phyloP scores from a whole-genome alignment of 2,329 filamentous ascomycete species.

The Apiospora malaysiana region DNA sequence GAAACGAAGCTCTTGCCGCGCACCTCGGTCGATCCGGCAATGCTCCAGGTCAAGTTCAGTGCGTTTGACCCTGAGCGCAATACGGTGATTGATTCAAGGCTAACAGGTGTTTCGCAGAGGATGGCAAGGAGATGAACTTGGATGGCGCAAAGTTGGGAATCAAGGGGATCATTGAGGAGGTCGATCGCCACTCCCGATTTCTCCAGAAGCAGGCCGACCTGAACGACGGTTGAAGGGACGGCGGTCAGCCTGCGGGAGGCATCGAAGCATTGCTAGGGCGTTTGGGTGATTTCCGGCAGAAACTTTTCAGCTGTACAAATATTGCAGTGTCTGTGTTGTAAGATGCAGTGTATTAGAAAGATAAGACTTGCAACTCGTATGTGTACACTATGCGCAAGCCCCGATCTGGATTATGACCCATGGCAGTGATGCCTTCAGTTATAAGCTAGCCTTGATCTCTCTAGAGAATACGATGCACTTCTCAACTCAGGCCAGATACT shows the following conservation, averaged over 20 bases:
- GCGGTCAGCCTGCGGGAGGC: background rate
- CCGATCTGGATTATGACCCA: background rate
- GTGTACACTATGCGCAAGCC: background rate
- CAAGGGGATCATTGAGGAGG: constrained; percentile 84
- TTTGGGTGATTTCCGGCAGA: constrained; percentile 6
- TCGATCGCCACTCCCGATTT: constrained; percentile 85
- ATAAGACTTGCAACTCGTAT: constrained; percentile 1
- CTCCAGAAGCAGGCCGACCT: constrained; percentile 86
- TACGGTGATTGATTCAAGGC: constrained; percentile 21
- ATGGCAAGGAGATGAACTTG: constrained; percentile 87
- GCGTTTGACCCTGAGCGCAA: constrained; percentile 40
- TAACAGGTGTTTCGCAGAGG: constrained; percentile 63
- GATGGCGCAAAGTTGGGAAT: constrained; percentile 83
- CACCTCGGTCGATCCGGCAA: constrained; percentile 69
- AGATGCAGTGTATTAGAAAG: background rate
- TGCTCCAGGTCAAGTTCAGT: constrained; percentile 87
- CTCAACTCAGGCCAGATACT: constrained; percentile 45
- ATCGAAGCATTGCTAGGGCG: background rate
- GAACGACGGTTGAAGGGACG: constrained; percentile 44
- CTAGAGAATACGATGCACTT: constrained; percentile 40
- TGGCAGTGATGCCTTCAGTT: background rate
- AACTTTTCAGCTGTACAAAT: background rate
- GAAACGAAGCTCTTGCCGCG: constrained; percentile 77
- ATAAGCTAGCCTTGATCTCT: constrained; percentile 41
- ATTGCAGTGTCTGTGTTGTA: background rate